Conservation (phyloP, 1,139 yeast species). For the Taphrina communis region DNA sequence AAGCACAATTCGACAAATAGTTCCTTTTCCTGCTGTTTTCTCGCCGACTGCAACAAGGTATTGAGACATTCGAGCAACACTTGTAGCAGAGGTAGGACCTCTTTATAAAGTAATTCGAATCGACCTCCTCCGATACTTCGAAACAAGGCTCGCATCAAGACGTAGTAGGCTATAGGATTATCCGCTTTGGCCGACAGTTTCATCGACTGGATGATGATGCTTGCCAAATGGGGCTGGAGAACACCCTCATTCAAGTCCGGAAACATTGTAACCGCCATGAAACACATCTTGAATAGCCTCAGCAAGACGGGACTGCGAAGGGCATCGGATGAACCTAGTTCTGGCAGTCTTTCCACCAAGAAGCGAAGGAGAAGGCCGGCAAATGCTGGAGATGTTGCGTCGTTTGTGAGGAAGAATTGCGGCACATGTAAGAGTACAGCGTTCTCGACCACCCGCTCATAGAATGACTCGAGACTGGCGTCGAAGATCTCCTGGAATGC, state of each 20-base stretch:
- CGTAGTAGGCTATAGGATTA: conserved; percentile 89
- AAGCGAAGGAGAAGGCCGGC: conserved; percentile 84
- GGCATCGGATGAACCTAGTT: conserved; percentile 75
- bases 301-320: conserved; percentile 78
- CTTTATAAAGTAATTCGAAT: conserved; percentile 88
- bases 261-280: conserved; percentile 92
- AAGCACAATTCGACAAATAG: conserved; percentile 91
- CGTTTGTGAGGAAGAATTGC: conserved; percentile 91
- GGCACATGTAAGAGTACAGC: conserved; percentile 90
- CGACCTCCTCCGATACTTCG: conserved; percentile 96
- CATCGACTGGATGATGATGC: conserved; percentile 78
- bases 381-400: conserved; percentile 88
- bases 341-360: conserved; percentile 72
- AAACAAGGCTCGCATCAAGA: conserved; percentile 84
- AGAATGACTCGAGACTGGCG: conserved; percentile 76
- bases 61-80: conserved; percentile 84
- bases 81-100: conserved; percentile 87
- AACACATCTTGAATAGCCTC: conserved; percentile 84
- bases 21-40: conserved; percentile 89
- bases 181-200: conserved; percentile 83
- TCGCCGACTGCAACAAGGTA: conserved; percentile 77
- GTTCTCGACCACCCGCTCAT: conserved; percentile 79
- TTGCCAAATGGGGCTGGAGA: conserved; percentile 82
- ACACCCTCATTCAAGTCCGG: conserved; percentile 88
- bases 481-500: conserved; percentile 92